phyloP scores from a whole-genome alignment of 2,329 filamentous ascomycete species.

The Talaromyces sp. region DNA sequence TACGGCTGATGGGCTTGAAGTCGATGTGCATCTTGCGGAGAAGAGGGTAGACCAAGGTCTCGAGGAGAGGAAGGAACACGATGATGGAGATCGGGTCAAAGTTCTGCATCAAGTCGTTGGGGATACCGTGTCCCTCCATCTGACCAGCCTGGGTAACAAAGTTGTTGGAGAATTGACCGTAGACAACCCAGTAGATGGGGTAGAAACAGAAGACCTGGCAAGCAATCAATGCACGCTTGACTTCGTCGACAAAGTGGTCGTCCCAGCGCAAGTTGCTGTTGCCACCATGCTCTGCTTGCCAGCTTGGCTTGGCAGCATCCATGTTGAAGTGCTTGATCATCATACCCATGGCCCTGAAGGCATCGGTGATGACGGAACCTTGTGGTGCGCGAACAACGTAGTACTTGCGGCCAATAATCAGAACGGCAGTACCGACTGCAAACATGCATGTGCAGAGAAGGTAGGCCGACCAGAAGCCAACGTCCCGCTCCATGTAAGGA shows the following conservation, averaged over 20 bases:
- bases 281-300: conserved; percentile 55
- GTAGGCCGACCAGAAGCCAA: conserved; percentile 67
- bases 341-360: conserved; percentile 62
- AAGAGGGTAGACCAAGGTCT: conserved; percentile 66
- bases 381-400: conserved; percentile 54
- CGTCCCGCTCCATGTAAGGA: conserved; percentile 64
- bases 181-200: conserved; percentile 41
- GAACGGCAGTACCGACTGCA: conserved; percentile 58
- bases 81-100: conserved; percentile 73
- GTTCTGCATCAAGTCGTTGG: conserved; percentile 76
- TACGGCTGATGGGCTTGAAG: conserved; percentile 75
- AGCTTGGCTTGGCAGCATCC: conserved; percentile 66
- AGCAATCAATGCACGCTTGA: conserved; percentile 64
- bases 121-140: conserved; percentile 66
- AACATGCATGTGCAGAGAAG: conserved; percentile 64
- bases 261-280: conserved; percentile 57
- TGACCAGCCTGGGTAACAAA: conserved; percentile 52
- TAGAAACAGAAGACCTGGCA: conserved; percentile 73
- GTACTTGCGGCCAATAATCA: conserved; percentile 48
- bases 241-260: conserved; percentile 69
- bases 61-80: conserved; percentile 71
- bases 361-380: conserved; percentile 64
- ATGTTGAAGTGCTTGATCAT: conserved; percentile 52
- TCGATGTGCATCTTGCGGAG: conserved; percentile 63
- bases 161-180: conserved; percentile 60